These are phyloP conservation scores for Psilocybe cyanescens DNA, from an alignment of 768 basidiomycete species.

Conservation along the genomic window DNA sequence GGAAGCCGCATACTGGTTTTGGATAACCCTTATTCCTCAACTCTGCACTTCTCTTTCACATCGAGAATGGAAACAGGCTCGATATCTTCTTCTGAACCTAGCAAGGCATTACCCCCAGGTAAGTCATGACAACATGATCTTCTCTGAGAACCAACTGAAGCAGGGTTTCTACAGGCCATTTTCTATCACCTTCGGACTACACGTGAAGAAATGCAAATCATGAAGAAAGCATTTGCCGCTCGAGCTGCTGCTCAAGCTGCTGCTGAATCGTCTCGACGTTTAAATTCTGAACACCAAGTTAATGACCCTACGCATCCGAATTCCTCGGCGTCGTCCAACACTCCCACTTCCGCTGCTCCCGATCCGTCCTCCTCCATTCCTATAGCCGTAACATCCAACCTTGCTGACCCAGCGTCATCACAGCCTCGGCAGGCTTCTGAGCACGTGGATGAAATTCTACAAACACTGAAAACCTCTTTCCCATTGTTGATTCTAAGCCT, in stretches of 20 bases:
- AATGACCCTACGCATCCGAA: conserved; percentile 25
- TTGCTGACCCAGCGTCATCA: conserved; percentile 20
- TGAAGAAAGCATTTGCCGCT: conserved; percentile 42
- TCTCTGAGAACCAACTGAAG: neutral
- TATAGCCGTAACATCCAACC: conserved; percentile 18
- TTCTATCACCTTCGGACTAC: conserved; percentile 93
- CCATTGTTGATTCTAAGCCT: conserved; percentile 93
- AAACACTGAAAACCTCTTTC: conserved; percentile 94
- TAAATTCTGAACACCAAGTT: conserved; percentile 29
- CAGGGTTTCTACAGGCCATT: conserved; percentile 62
- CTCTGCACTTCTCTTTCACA: conserved; percentile 88
- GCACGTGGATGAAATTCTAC: conserved; percentile 90
- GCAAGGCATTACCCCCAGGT: conserved; percentile 94
- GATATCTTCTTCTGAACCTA: conserved; percentile 85
- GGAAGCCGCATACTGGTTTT: conserved; percentile 97
- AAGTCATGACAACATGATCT: conserved; percentile 25
- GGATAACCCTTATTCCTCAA: conserved; percentile 97
- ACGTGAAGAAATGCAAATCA: conserved; percentile 46
- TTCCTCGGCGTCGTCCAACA: conserved; percentile 12
- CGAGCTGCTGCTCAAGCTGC: conserved; percentile 36
- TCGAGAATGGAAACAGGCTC: conserved; percentile 91
- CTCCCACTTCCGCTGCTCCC: conserved; percentile 14
- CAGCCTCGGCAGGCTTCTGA: conserved; percentile 79
- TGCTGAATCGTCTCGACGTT: conserved; percentile 32
- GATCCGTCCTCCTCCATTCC: conserved; percentile 16